Evolutionary conservation across 768 basidiomycete genomes (phyloP).

Genomic region (Termitomyces bulborhizus): DNA sequence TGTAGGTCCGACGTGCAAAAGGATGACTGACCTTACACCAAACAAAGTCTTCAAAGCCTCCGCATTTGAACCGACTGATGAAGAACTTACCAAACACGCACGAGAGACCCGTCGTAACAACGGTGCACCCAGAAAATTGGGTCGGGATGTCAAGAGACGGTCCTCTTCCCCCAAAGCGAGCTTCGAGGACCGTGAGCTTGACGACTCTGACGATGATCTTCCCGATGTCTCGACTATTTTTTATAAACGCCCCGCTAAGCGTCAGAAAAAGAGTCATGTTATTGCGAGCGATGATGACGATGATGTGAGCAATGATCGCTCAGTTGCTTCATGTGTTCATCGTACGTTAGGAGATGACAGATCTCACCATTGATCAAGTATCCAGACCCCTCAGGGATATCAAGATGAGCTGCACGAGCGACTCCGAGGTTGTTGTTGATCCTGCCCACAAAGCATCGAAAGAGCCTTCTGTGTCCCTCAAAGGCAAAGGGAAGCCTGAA

Average conservation of each 20-base stretch:
- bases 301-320: constrained; percentile 1
- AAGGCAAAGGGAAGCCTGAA: constrained; percentile 19
- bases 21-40: constrained; percentile 48
- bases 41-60: constrained; percentile 50
- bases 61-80: constrained; percentile 65
- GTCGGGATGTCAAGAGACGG: constrained; percentile 17
- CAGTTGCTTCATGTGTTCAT: background rate
- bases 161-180: constrained; percentile 22
- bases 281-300: constrained; percentile 12
- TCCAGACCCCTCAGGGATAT: constrained; percentile 9
- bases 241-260: constrained; percentile 24
- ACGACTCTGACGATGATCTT: constrained; percentile 48
- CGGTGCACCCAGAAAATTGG: constrained; percentile 7
- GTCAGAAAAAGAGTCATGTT: constrained; percentile 20
- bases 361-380: constrained; percentile 26
- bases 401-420: constrained; percentile 16
- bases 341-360: constrained; percentile 13
- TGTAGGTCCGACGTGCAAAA: constrained; percentile 63
- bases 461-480: constrained; percentile 11
- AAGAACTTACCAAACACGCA: constrained; percentile 42
- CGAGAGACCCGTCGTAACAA: constrained; percentile 27
- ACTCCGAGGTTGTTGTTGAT: constrained; percentile 19
- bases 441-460: background rate
- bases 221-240: constrained; percentile 41
- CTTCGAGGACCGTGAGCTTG: constrained; percentile 23